Conservation (phyloP, 805 yeast genomes). For the Yarrowia sp. region DNA sequence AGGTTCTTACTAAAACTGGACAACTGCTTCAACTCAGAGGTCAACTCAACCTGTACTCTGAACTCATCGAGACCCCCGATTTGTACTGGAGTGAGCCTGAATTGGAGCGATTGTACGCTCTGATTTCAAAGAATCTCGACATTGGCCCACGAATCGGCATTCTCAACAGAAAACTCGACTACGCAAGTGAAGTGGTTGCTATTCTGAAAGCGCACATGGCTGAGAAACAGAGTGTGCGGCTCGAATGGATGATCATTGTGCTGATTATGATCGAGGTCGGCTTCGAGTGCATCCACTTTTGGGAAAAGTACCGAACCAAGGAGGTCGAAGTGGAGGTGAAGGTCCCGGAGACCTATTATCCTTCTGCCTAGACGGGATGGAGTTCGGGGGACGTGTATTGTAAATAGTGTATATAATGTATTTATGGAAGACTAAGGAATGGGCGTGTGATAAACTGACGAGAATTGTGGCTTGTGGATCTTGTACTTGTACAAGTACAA, state of each 20-base stretch:
- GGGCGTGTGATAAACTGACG: no score
- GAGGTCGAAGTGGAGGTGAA: neutral
- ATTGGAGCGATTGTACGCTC: slow-evolving; percentile 75
- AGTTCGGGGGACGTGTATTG: neutral
- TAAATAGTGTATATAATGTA: slow-evolving; percentile 10
- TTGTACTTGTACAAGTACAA: no score
- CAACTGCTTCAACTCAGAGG: slow-evolving; percentile 78
- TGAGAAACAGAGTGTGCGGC: slow-evolving; percentile 74
- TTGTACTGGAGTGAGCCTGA: slow-evolving; percentile 92
- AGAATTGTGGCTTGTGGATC: no score
- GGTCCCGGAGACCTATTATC: slow-evolving; percentile 3
- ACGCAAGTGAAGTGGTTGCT: slow-evolving; percentile 86
- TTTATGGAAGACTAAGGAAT: no score
- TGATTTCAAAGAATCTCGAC: slow-evolving; percentile 74
- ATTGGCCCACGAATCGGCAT: slow-evolving; percentile 78
- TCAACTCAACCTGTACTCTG: slow-evolving; percentile 82
- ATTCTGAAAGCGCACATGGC: slow-evolving; percentile 76
- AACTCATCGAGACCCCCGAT: slow-evolving; percentile 90
- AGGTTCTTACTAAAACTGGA: slow-evolving; percentile 75
- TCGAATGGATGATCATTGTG: slow-evolving; percentile 88
- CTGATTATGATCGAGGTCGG: slow-evolving; percentile 85
- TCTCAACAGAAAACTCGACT: slow-evolving; percentile 83
- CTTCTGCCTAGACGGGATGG: neutral
- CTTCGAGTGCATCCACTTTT: slow-evolving; percentile 77
- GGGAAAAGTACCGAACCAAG: slow-evolving; percentile 26